Evolutionary conservation across 2,329 filamentous ascomycete genomes (phyloP).

Genomic region (Calonectria pseudoreteaudii): DNA sequence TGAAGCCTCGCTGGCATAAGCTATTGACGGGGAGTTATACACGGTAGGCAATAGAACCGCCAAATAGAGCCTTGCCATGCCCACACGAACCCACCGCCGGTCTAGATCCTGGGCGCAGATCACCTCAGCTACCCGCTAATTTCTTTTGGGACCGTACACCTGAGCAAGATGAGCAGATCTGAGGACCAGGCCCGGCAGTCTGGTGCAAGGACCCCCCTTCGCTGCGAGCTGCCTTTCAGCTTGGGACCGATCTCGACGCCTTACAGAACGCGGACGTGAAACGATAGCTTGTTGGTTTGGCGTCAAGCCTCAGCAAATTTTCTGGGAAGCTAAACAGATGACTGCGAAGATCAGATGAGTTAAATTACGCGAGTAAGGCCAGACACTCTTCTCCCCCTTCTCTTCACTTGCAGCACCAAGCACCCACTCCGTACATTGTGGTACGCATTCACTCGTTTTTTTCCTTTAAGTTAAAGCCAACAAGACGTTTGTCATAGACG

Average conservation of each 20-base stretch:
- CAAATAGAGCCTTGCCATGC: not conserved
- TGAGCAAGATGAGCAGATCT: not conserved
- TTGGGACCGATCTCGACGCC: not conserved
- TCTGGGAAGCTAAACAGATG: not conserved
- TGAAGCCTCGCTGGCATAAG: not conserved
- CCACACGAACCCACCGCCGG: not conserved
- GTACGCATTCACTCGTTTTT: conserved; percentile 8
- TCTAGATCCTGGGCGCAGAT: not conserved
- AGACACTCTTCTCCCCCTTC: no score
- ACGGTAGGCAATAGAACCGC: not conserved
- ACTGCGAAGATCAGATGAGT: not conserved
- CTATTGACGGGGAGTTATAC: not conserved
- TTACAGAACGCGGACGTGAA: not conserved
- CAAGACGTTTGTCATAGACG: not conserved
- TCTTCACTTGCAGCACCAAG: not conserved
- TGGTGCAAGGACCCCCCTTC: not conserved
- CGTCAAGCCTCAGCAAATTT: not conserved
- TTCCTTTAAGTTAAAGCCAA: no score
- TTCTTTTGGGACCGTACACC: not conserved
- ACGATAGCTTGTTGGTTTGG: not conserved
- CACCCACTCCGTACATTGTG: not conserved
- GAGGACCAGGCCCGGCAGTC: not conserved
- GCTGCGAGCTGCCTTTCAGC: not conserved
- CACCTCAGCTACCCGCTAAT: not conserved
- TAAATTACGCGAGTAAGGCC: not conserved